A percentile compares a stretch with the other conserved stretches of the same genome.
phyloP scores from a whole-genome alignment of 305 asterid species.

The Andrographis paniculata region DNA sequence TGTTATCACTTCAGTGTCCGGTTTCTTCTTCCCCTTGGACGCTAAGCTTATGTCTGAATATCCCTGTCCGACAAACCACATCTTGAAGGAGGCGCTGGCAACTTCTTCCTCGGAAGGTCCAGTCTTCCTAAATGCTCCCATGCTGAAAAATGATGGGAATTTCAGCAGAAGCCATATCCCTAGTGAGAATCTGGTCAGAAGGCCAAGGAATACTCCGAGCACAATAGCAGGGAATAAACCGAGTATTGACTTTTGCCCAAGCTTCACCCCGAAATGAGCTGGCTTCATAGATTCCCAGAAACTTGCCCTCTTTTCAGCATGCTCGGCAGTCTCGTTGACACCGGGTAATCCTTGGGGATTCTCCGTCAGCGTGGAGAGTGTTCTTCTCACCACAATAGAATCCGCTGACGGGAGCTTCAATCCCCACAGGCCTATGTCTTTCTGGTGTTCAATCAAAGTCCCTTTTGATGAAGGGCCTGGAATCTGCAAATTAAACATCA shows the following conservation, averaged over 20 bases:
- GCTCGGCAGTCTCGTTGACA: slow-evolving; percentile 42
- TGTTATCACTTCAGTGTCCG: slow-evolving; percentile 63
- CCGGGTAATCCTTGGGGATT: slow-evolving; percentile 72
- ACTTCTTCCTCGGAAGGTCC: slow-evolving; percentile 92
- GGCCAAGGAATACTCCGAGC: slow-evolving; percentile 47
- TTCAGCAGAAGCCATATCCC: slow-evolving; percentile 73
- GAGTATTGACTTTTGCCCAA: slow-evolving; percentile 45
- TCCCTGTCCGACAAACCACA: slow-evolving; percentile 94
- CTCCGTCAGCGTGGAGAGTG: slow-evolving; percentile 45
- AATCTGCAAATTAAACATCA: slow-evolving; percentile 37
- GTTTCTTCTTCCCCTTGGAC: slow-evolving; percentile 33
- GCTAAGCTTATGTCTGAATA: slow-evolving; percentile 42
- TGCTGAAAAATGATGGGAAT: slow-evolving; percentile 67
- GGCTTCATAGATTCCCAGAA: slow-evolving; percentile 82
- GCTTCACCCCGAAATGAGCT: slow-evolving; percentile 74
- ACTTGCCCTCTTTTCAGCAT: slow-evolving; percentile 38
- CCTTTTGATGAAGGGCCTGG: slow-evolving; percentile 73
- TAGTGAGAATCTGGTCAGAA: slow-evolving; percentile 32
- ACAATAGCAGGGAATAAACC: slow-evolving; percentile 46
- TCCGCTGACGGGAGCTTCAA: slow-evolving; percentile 83
- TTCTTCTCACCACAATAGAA: slow-evolving; percentile 65
- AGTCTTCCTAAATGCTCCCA: slow-evolving; percentile 59
- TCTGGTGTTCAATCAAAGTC: slow-evolving; percentile 55
- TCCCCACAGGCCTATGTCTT: slow-evolving; percentile 66
- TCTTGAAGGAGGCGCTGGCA: slow-evolving; percentile 62